These are phyloP conservation scores for Smallanthus sonchifolius DNA, from an alignment of 129 eudicot genomes.

Conservation along the genomic window DNA sequence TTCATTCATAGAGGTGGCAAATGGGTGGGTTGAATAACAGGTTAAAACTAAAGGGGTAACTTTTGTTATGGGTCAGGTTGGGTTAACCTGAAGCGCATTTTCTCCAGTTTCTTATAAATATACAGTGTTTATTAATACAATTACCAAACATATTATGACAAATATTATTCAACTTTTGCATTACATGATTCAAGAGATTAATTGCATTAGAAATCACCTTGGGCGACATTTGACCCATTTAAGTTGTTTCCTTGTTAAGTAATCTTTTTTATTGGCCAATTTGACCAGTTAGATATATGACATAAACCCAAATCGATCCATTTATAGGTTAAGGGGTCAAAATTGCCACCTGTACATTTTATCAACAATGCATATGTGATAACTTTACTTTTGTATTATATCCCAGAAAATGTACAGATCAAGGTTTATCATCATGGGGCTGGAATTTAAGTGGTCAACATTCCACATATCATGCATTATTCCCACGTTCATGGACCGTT, in stretches of 20 bases:
- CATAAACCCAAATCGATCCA: neutral
- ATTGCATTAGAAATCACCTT: neutral
- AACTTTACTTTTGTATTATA: neutral
- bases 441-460: constrained; percentile 96
- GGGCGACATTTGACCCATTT: neutral
- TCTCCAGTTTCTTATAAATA: neutral
- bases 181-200: neutral
- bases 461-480: constrained; percentile 93
- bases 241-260: neutral
- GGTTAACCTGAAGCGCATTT: neutral
- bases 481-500: constrained; percentile 96
- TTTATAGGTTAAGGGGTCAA: neutral
- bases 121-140: neutral
- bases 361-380: neutral
- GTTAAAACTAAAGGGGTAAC: neutral
- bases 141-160: neutral
- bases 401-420: constrained; percentile 72
- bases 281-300: neutral
- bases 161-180: neutral
- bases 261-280: neutral
- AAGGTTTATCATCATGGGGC: constrained; percentile 97
- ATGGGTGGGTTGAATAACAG: neutral
- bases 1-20: neutral
- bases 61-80: neutral
- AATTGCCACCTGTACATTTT: neutral